Base-by-base conservation (phyloP, 768 basidiomycete species). In the Suillus fuscotomentosus region DNA sequence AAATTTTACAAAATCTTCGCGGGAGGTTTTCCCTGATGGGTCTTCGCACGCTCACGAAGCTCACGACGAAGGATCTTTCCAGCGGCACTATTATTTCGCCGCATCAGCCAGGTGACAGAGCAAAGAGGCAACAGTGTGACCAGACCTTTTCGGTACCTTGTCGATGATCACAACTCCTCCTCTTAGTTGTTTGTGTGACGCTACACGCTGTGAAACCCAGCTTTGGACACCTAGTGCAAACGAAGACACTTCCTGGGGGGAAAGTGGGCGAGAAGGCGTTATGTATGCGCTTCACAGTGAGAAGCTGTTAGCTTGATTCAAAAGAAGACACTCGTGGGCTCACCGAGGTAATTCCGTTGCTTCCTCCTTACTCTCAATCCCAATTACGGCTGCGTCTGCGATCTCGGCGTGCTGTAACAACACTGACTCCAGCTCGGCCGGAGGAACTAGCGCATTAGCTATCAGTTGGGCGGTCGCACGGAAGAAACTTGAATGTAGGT, bases 31-130 rank as follows among this genome's bases (percentile, higher is more conserved):
- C n/a, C n/a, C n/a, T n/a, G n/a, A n/a, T n/a, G n/a, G n/a, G 78
- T 75, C 71, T 87, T 87, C 0, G 88, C 90, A 54, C 80, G 76
- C 4, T 88, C 90, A 13, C 92, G 83, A 50, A 96, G 79, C 67
- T 94, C 85, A 31, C 91, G 84, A 53, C 94, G 83, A 39, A 96
- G 75, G 70, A 97, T 97, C 77, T 97, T 96, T 3, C 95, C 95
- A 61, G 92, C 85, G 39, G 93, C 87, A 68, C 92, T 94, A 65
- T 31, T 15, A 71, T 59, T 62, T 31, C 51, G 41, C 50, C 20
- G 22, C 39, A 36, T 61, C 41, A 63, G 59, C 8, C 15, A 62
- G 22, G 43, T 5, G 8, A n/a, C 41, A 60, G 17, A n/a, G 61
- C 13, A 38, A 38, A 22, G 14, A 65, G 38, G 17, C 20, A 27